phyloP scores from a whole-genome alignment of 208 protist genomes.

The Porcisia deanei region DNA sequence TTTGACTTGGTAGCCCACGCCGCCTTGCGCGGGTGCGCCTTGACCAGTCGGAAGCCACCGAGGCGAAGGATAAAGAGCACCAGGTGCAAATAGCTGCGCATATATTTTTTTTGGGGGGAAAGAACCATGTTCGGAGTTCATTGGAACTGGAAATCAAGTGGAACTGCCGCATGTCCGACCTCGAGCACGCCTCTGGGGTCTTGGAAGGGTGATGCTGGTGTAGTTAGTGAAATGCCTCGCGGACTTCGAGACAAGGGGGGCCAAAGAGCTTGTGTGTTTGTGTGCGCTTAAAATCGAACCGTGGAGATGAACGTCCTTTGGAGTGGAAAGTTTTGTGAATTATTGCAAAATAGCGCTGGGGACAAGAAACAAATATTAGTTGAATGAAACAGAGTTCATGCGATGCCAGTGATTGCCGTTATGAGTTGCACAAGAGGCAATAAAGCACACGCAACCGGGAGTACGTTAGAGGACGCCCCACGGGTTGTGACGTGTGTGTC shows the following conservation, averaged over 20 bases:
- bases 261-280: neutral
- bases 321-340: too few species aligned
- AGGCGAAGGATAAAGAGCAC: neutral
- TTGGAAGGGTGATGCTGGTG: neutral
- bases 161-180: neutral
- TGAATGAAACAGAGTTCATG: neutral
- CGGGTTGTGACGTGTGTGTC: neutral
- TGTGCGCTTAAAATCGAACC: neutral
- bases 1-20: neutral
- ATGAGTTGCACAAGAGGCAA: neutral
- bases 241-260: neutral
- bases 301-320: too few species aligned
- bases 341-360: too few species aligned
- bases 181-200: neutral
- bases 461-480: neutral
- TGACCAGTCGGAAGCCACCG: neutral
- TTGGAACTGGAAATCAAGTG: neutral
- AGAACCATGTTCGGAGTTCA: neutral
- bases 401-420: neutral
- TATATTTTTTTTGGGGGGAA: neutral
- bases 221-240: neutral
- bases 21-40: neutral
- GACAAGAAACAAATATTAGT: too few species aligned
- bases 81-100: neutral
- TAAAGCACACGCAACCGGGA: neutral